Evolutionary conservation across 495 filamentous ascomycete genomes (phyloP).

Genomic region (Penicillium lividum): DNA sequence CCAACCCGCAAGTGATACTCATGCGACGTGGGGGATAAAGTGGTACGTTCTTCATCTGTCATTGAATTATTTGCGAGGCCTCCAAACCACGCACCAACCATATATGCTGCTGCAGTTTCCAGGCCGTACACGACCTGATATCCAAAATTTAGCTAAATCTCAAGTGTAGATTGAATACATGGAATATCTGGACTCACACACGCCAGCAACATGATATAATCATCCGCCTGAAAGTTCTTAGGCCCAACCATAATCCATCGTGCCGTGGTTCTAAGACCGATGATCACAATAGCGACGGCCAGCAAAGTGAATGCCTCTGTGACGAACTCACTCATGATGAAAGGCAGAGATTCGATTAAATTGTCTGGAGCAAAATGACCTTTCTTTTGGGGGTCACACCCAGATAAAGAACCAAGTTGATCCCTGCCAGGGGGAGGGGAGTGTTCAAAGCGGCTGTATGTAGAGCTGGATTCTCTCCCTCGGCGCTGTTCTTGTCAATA

Average conservation of each 20-base stretch:
- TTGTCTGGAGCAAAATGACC: constrained; percentile 4
- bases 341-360: not conserved
- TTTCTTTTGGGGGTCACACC: constrained; percentile 14
- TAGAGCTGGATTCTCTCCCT: not conserved
- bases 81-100: constrained; percentile 47
- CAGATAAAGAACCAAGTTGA: constrained; percentile 30
- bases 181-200: constrained; percentile 37
- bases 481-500: constrained; percentile 23
- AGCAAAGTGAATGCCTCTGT: constrained; percentile 57
- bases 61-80: constrained; percentile 57
- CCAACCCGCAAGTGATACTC: constrained; percentile 53
- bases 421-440: not conserved
- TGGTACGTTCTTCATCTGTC: constrained; percentile 47
- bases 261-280: constrained; percentile 49
- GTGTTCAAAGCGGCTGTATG: not conserved
- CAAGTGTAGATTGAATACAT: not conserved
- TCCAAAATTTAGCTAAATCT: constrained; percentile 3
- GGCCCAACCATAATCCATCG: constrained; percentile 54
- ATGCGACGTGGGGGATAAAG: constrained; percentile 41
- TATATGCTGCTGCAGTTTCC: constrained; percentile 51
- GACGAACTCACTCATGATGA: constrained; percentile 38
- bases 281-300: constrained; percentile 48
- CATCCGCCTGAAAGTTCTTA: constrained; percentile 53
- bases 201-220: constrained; percentile 61
- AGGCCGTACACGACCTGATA: constrained; percentile 38